These are phyloP conservation scores for Curvularia sp. DNA, from an alignment of 2,329 filamentous ascomycete species.

Conservation along the genomic window DNA sequence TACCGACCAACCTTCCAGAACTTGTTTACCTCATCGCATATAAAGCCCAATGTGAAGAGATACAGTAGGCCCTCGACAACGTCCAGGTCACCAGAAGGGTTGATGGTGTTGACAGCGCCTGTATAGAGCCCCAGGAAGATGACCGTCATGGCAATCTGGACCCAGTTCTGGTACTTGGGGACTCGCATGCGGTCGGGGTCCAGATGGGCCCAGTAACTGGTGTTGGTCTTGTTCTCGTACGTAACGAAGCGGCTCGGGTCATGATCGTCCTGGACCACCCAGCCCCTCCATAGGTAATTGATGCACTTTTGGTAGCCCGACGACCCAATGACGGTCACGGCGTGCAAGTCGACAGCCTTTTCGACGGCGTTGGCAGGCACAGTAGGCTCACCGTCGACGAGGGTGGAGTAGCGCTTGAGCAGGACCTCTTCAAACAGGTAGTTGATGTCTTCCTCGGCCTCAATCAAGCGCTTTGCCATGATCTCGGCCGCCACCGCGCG, in stretches of 20 bases:
- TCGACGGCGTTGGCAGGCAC: conserved; percentile 87
- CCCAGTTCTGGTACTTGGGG: conserved; percentile 88
- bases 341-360: conserved; percentile 90
- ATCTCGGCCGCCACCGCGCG: conserved; percentile 87
- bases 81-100: conserved; percentile 82
- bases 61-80: conserved; percentile 84
- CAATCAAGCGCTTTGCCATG: conserved; percentile 89
- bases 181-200: conserved; percentile 94
- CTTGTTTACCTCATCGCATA: conserved; percentile 86
- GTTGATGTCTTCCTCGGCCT: conserved; percentile 77
- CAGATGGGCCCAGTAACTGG: conserved; percentile 79
- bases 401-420: conserved; percentile 85
- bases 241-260: conserved; percentile 89
- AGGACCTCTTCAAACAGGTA: conserved; percentile 83
- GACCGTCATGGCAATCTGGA: conserved; percentile 84
- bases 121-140: conserved; percentile 88
- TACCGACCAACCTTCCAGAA: conserved; percentile 92
- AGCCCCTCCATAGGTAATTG: conserved; percentile 89
- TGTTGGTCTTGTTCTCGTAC: conserved; percentile 82
- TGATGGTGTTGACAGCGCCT: conserved; percentile 91
- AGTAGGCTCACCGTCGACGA: conserved; percentile 74
- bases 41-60: conserved; percentile 87
- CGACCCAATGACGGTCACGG: conserved; percentile 84
- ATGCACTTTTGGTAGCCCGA: conserved; percentile 97
- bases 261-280: conserved; percentile 94